Conservation (phyloP, 129 eudicot species). For the Centrapalus pauciflorus region DNA sequence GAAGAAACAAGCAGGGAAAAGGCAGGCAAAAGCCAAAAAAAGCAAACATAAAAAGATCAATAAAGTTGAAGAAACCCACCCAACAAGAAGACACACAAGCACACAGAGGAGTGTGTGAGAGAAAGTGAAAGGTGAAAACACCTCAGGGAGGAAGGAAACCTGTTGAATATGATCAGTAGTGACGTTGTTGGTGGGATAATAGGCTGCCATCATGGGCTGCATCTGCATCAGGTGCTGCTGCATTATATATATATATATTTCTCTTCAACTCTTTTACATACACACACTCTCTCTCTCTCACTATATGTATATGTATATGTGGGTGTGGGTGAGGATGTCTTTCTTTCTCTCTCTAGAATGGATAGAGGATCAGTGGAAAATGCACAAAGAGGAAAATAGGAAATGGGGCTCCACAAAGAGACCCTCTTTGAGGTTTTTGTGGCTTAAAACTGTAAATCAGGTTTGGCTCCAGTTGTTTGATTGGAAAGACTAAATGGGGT, state of each 20-base stretch:
- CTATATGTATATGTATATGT: background rate
- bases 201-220: slow-evolving; percentile 99
- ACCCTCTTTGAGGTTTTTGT: slow-evolving; percentile 9
- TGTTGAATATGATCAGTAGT: slow-evolving; percentile 99
- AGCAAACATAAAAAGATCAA: slow-evolving; percentile 16
- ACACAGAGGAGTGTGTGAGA: slow-evolving; percentile 10
- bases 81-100: slow-evolving; percentile 10
- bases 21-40: slow-evolving; percentile 41
- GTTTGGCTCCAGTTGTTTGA: slow-evolving; percentile 24
- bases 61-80: slow-evolving; percentile 22
- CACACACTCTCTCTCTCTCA: background rate
- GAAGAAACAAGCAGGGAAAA: slow-evolving; percentile 39
- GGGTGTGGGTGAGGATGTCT: slow-evolving; percentile 12
- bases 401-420: slow-evolving; percentile 28
- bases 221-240: slow-evolving; percentile 99
- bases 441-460: slow-evolving; percentile 11
- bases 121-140: slow-evolving; percentile 20
- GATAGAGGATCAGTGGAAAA: slow-evolving; percentile 15
- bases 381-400: slow-evolving; percentile 8
- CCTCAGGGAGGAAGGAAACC: slow-evolving; percentile 39
- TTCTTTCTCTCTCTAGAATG: slow-evolving; percentile 22
- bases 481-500: slow-evolving; percentile 16
- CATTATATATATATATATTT: slow-evolving; percentile 29
- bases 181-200: slow-evolving; percentile 92
- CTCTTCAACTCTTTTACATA: background rate